A percentile compares a stretch with the other conserved stretches of the same genome.
Evolutionary conservation across 2,329 filamentous ascomycete genomes (phyloP).

Genomic region (Didymella exigua): DNA sequence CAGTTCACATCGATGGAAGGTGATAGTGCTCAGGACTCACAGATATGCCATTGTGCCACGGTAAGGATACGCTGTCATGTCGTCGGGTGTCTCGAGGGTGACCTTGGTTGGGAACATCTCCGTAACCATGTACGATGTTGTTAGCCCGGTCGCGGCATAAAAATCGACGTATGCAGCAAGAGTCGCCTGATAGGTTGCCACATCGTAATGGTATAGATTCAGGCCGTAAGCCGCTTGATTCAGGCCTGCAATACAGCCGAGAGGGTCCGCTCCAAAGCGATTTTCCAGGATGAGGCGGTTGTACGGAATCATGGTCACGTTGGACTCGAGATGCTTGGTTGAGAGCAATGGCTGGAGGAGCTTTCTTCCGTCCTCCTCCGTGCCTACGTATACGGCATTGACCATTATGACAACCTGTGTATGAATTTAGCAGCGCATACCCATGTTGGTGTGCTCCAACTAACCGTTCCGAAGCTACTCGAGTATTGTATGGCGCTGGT

Average conservation of each 20-base stretch:
- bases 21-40: neutral
- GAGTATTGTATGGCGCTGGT: neutral
- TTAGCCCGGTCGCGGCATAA: neutral
- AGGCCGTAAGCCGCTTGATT: neutral
- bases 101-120: neutral
- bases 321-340: neutral
- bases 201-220: neutral
- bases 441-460: neutral
- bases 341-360: neutral
- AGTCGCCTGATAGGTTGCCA: neutral
- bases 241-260: neutral
- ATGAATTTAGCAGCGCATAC: neutral
- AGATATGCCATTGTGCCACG: neutral
- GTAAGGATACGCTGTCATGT: neutral
- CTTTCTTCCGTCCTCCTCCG: neutral
- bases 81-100: neutral
- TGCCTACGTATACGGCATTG: neutral
- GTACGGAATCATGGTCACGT: neutral
- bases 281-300: neutral
- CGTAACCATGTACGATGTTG: neutral
- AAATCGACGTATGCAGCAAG: neutral
- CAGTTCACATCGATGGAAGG: neutral
- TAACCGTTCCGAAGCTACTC: neutral
- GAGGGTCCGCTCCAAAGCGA: neutral
- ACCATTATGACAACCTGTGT: neutral